Evolutionary conservation across 306 rosid genomes (phyloP).

Genomic region (Crataegus laevigata): DNA sequence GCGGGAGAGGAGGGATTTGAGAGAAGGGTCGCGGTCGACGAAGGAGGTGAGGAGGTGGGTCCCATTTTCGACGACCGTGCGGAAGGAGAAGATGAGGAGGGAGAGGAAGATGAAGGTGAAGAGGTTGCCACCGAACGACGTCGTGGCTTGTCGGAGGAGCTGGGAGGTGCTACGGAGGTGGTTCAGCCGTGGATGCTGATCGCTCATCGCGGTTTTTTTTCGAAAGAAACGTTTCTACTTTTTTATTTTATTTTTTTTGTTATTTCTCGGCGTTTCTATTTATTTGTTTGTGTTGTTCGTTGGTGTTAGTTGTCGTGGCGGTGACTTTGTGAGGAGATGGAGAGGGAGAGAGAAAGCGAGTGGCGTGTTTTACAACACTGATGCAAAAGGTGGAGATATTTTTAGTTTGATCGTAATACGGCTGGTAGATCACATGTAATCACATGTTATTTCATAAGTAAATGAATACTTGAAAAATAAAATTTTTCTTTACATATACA

Average conservation of each 20-base stretch:
- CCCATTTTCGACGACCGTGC: slow-evolving; percentile 62
- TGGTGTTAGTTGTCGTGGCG: not conserved
- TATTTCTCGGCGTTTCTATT: not conserved
- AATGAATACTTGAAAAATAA: too few species aligned
- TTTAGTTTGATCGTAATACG: too few species aligned
- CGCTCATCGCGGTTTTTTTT: slow-evolving; percentile 45
- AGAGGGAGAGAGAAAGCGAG: not conserved
- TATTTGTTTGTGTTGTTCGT: not conserved
- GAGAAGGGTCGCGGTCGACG: slow-evolving; percentile 81
- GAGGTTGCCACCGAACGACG: slow-evolving; percentile 41
- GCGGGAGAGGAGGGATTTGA: slow-evolving; percentile 62
- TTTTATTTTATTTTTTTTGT: not conserved
- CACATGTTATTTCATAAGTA: too few species aligned
- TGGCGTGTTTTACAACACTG: not conserved
- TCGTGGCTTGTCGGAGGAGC: slow-evolving; percentile 38
- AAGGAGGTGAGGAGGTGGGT: slow-evolving; percentile 61
- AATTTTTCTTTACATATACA: too few species aligned
- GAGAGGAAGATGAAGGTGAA: slow-evolving; percentile 71
- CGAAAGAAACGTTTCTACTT: too few species aligned
- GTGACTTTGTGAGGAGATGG: not conserved
- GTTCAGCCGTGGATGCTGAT: slow-evolving; percentile 46
- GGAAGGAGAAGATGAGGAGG: slow-evolving; percentile 67
- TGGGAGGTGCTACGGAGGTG: slow-evolving; percentile 56
- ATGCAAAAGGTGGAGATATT: not conserved
- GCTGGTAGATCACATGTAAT: too few species aligned